Conservation (phyloP, 768 basidiomycete genomes). For the Gloeopeniophorella convolvens region DNA sequence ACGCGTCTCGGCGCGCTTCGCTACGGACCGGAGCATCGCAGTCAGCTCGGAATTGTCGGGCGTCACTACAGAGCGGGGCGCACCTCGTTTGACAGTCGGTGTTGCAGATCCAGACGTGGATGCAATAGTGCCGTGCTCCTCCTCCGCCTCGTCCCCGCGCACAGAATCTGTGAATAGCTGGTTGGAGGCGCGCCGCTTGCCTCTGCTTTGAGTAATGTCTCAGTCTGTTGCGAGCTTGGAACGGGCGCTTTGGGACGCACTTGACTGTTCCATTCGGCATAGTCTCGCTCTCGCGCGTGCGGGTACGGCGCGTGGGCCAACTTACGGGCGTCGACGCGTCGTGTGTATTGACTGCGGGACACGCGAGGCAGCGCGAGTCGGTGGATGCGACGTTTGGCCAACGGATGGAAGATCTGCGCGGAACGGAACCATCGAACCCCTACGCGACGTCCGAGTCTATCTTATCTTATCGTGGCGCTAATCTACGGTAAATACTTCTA, state of each 20-base stretch:
- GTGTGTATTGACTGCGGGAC: neutral
- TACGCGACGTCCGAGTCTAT: no score
- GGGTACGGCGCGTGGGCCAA: neutral
- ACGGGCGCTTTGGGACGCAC: no score
- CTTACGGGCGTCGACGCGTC: neutral
- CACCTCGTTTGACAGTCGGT: slow-evolving; percentile 9
- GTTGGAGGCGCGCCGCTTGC: neutral
- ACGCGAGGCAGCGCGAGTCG: neutral
- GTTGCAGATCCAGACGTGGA: slow-evolving; percentile 1
- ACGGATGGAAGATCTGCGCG: slow-evolving; percentile 8
- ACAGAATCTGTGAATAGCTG: neutral
- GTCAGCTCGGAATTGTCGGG: no score
- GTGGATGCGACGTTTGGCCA: slow-evolving; percentile 7
- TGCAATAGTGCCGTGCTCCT: neutral
- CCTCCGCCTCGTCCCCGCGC: neutral
- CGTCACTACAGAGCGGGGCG: no score
- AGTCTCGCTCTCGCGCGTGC: neutral
- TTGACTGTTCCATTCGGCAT: neutral
- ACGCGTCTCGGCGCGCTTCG: slow-evolving; percentile 67
- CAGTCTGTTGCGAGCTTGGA: no score
- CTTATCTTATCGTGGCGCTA: no score
- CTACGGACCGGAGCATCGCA: no score
- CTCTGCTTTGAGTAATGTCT: no score
- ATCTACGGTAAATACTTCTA: no score
- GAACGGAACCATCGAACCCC: no score